Base-by-base conservation (phyloP, 2,329 filamentous ascomycete genomes). In the Cladosporium oxysporum region DNA sequence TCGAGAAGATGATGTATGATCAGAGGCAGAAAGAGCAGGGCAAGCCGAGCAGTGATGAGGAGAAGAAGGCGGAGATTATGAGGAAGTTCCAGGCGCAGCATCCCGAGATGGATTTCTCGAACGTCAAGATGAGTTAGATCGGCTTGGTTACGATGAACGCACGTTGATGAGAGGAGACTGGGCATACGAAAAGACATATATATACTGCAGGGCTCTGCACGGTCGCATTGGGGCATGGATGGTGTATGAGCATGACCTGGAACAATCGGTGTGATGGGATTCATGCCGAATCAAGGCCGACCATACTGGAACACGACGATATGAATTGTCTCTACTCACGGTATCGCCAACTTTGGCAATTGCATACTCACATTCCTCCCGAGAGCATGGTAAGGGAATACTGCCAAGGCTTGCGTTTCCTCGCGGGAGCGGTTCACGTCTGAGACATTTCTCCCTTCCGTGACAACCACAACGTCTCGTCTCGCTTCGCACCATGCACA, bases 1-100 rank as follows among this genome's bases (percentile, higher is more conserved):
- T 99, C 53, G 95, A 99, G 88, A 99, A 99, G 87, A 99, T 99
- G 95, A 99, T 99, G 95, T 99, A 87, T 75, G 95, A 99, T 82
- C 95, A 99, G 84, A 85, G 91, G 71, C 93, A 98, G 83, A 99
- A 99, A 87, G 93, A 98, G 83, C 83, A 86, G 79, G 95, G 95
- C 5, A 85, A 90, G 79, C 92, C 93, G 57, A 93, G 90, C 14
- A 96, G 92, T 71, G 95, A 98, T 71, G 95, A 99, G 83, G 89
- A 96, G 85, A 92, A 93, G 84, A 98, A 98, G 86, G 81, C 88
- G 76, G 94, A 99, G 65, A 90, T 99, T 73, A 81, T 99, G 76
- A 91, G 67, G 71, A 92, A 96, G 83, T 98, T 99, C 81, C 90
- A 97, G 86, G 83, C 83, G 60, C 88, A 97, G 74, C 88, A 90